Base-by-base conservation (phyloP, 441 rosid species). In the Gossypium laxum region DNA sequence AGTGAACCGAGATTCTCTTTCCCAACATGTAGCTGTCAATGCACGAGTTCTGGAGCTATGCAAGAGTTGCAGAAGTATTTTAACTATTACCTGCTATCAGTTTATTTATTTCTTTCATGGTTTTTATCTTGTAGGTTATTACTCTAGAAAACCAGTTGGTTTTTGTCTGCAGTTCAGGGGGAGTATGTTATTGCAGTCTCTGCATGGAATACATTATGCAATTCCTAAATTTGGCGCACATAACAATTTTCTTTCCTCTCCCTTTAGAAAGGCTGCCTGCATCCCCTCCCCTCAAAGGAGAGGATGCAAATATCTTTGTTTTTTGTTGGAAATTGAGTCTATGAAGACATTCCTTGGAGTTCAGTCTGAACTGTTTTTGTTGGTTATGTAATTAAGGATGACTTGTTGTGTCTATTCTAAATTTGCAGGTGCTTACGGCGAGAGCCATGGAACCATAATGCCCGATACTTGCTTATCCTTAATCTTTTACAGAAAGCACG, bases 401-500 rank as follows among this genome's bases (percentile, higher is more conserved):
- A 61, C 56, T 15, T 63, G 17, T 43, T 76, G 32, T 65, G 80
- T 57, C 70, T 75, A 64, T 75, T 77, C 77, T 50, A 24, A 65
- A 58, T 69, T 24, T 80, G 81, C 88, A 94, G 99, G 78, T 84
- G 82, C 75, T 77, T 89, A 62, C 96, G 32, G 69, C 91, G 65
- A 69, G 94, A 90, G 76, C 99, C 97, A 55, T 90, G 97, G 97
- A 89, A 91, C 84, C 79, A 69, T 74, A 76, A 73, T 68, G 80
- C 78, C 15, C 79, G 81, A 81, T 94, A 88, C 82, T 80, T 92
- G 83, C 91, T 94, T 57, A 81, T 88, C 74, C 87, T 90, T 75
- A 90, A 86, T 82, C 89, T 94, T 55, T 43, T 87, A 18, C 99
- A 92, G 79, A 90, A 85, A 84, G 97, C 96, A 15, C 87, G 90